Evolutionary conservation across 768 basidiomycete genomes (phyloP).

Genomic region (Calocera viscosa): DNA sequence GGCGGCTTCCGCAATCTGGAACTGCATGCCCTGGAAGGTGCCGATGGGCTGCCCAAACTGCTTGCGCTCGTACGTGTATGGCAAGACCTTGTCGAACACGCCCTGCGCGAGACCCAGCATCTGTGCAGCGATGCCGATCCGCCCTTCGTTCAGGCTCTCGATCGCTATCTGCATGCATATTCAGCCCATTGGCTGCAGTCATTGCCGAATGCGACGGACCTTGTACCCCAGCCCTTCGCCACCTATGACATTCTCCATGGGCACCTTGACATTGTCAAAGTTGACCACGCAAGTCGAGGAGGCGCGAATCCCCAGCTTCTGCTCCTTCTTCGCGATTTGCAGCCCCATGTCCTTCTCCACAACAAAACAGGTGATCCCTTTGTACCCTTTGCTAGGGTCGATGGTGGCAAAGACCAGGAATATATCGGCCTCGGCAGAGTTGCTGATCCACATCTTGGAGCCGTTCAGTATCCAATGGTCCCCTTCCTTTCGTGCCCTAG

Average conservation of each 20-base stretch:
- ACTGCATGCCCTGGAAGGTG: constrained; percentile 89
- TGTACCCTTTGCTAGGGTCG: constrained; percentile 90
- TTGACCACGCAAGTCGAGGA: constrained; percentile 89
- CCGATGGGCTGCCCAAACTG: constrained; percentile 93
- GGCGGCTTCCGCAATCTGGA: constrained; percentile 85
- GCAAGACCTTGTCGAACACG: constrained; percentile 89
- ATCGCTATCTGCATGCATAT: constrained; percentile 61
- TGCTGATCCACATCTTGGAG: constrained; percentile 62
- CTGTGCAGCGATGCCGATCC: constrained; percentile 95
- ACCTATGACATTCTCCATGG: constrained; percentile 78
- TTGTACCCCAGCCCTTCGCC: constrained; percentile 89
- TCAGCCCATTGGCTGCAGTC: not conserved
- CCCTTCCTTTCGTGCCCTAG: constrained; percentile 78
- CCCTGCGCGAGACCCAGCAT: constrained; percentile 98
- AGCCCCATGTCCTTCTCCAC: constrained; percentile 95
- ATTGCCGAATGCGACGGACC: constrained; percentile 24
- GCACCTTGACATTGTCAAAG: constrained; percentile 86
- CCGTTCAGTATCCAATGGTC: constrained; percentile 81
- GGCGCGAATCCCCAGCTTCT: constrained; percentile 93
- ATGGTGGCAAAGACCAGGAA: constrained; percentile 80
- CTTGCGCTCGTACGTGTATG: constrained; percentile 83
- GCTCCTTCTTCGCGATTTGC: constrained; percentile 95
- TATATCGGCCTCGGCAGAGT: constrained; percentile 19
- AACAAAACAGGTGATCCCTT: constrained; percentile 96
- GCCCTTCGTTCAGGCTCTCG: constrained; percentile 91